Evolutionary conservation across 129 eudicot species (phyloP).

Genomic region (Glebionis coronaria): DNA sequence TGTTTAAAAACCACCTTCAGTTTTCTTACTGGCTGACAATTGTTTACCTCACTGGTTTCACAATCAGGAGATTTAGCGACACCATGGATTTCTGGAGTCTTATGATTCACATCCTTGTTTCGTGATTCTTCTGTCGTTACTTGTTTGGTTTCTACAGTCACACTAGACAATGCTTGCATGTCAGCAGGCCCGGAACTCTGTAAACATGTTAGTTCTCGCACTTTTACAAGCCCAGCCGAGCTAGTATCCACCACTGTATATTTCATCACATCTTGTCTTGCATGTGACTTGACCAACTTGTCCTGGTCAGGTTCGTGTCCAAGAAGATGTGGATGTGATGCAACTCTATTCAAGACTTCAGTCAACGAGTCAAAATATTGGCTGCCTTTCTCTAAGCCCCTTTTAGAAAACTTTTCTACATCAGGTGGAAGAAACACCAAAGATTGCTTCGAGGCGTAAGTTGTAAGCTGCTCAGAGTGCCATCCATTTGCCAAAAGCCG

Average conservation of each 20-base stretch:
- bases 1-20: constrained; percentile 19
- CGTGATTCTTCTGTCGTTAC: constrained; percentile 12
- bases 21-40: constrained; percentile 16
- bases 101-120: constrained; percentile 8
- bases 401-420: constrained; percentile 32
- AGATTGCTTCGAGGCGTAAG: constrained; percentile 7
- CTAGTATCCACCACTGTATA: constrained; percentile 48
- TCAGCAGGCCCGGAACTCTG: constrained; percentile 2
- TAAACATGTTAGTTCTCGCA: constrained; percentile 25
- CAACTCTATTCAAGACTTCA: constrained; percentile 45
- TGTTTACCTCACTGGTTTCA: background rate
- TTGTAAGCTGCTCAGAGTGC: constrained; percentile 40
- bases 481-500: constrained; percentile 48
- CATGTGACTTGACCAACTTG: background rate
- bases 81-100: background rate
- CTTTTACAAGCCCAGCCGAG: constrained; percentile 20
- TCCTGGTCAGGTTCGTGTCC: constrained; percentile 33
- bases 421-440: constrained; percentile 47
- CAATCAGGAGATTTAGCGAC: background rate
- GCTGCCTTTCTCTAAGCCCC: constrained; percentile 32
- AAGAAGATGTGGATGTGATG: constrained; percentile 39
- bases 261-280: constrained; percentile 8
- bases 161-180: constrained; percentile 5
- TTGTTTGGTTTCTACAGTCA: background rate
- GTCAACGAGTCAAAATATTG: constrained; percentile 42